Percentiles rank a stretch among this genome's conserved stretches.
Evolutionary conservation across 805 yeast genomes (phyloP).

Genomic region (Ascoidea tarda): DNA sequence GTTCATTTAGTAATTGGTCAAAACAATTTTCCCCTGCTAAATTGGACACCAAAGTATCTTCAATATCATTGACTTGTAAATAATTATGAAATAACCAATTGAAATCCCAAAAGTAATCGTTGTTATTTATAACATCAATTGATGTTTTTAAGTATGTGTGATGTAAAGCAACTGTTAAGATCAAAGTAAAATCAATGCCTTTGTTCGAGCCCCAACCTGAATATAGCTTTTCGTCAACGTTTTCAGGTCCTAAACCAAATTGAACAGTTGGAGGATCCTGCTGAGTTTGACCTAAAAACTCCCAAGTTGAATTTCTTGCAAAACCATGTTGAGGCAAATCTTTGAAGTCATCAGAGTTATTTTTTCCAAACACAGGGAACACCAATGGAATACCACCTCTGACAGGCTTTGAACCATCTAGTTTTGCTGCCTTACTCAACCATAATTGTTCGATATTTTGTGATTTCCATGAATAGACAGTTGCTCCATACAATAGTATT

Average conservation of each 20-base stretch:
- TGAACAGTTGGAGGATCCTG: conserved; percentile 68
- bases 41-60: conserved; percentile 65
- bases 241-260: conserved; percentile 82
- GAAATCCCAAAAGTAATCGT: conserved; percentile 29
- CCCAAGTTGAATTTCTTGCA: conserved; percentile 88
- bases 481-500: conserved; percentile 80
- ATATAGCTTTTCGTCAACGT: conserved; percentile 60
- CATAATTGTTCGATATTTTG: conserved; percentile 71
- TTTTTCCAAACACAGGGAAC: conserved; percentile 85
- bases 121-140: conserved; percentile 67
- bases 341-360: conserved; percentile 40
- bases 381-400: conserved; percentile 97
- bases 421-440: conserved; percentile 61
- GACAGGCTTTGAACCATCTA: conserved; percentile 89
- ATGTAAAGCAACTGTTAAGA: conserved; percentile 52
- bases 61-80: conserved; percentile 60
- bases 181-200: conserved; percentile 59
- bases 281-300: conserved; percentile 75
- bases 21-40: conserved; percentile 56
- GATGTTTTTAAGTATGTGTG: conserved; percentile 46
- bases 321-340: conserved; percentile 92
- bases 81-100: conserved; percentile 95
- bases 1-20: conserved; percentile 59
- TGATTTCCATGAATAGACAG: conserved; percentile 69
- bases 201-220: conserved; percentile 28